Conservation (phyloP, 306 rosid species). For the Hylodesmum podocarpum region DNA sequence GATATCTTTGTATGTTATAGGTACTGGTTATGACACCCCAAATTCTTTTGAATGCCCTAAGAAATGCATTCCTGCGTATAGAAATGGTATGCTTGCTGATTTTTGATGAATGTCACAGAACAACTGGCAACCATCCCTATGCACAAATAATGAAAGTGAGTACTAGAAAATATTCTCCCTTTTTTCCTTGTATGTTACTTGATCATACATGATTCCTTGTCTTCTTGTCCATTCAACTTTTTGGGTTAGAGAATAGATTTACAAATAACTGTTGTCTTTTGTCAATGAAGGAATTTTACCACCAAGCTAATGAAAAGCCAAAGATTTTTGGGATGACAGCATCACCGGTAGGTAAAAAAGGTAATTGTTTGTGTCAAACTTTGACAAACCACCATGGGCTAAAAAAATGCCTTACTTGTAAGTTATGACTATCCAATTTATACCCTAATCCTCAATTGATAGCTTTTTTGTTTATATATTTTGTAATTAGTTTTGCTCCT, state of each 20-base stretch:
- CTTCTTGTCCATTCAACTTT: conserved; percentile 8
- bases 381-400: background rate
- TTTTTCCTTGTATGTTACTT: conserved; percentile 16
- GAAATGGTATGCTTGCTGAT: conserved; percentile 68
- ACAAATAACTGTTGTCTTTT: conserved; percentile 23
- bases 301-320: conserved; percentile 73
- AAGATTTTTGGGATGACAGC: conserved; percentile 92
- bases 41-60: conserved; percentile 77
- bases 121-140: conserved; percentile 87
- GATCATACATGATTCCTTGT: background rate
- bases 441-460: background rate
- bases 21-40: conserved; percentile 95
- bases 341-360: conserved; percentile 82
- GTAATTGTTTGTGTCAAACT: conserved; percentile 39
- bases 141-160: conserved; percentile 83
- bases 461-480: background rate
- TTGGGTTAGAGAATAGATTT: conserved; percentile 13
- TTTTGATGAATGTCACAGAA: conserved; percentile 86
- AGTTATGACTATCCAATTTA: background rate
- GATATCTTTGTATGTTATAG: conserved; percentile 39
- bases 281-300: conserved; percentile 79
- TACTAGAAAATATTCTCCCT: background rate
- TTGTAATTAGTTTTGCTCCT: background rate
- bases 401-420: background rate
- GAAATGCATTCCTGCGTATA: conserved; percentile 73